Base-by-base conservation (phyloP, 306 rosid genomes). In the Prunus persica region DNA sequence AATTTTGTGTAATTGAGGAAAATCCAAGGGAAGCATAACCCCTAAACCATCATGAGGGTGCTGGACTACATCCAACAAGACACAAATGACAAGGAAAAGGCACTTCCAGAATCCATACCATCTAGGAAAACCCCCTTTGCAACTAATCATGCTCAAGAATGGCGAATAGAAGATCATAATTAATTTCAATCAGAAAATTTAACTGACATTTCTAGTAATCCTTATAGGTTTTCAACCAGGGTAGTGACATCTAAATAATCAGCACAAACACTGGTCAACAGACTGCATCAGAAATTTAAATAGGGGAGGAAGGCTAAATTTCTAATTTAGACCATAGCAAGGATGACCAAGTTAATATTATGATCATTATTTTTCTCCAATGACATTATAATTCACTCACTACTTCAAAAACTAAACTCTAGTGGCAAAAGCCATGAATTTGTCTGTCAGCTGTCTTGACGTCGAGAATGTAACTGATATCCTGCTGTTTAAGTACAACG, bases 401-500 rank as follows among this genome's bases (percentile, higher is more conserved):
- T 27, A 52, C 11, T 66, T 24, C 14, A 41, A 54, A 66, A 43
- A 24, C 58, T 45, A 47, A 56, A 72, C 30, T 25, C 28, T 47
- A 2, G 24, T 6, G 27, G 38, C 8, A 45, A 45, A 18, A 41
- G n/a, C 19, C 19, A 15, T 60, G 58, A 60, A 15, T 30, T 22
- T 56, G 41, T 57, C 22, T 15, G 27, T 24, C 7, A 72, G 64
- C 24, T 32, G 66, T 55, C 15, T 20, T 41, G 32, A 38, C 38
- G 15, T 38, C 14, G 2, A 55, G 14, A 38, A 8, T 56, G 41
- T 8, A 8, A 55, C 34, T 32, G 4, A n/a, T 6, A 54, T 54
- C 76, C 66, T n/a, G 76, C 61, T 34, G 41, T n/a, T 28, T 72
- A 38, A 72, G 65, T 47, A 56, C 66, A 72, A 24, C 0, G 8